Conservation (phyloP, 495 filamentous ascomycete species). For the Pseudotulostoma volvatum region DNA sequence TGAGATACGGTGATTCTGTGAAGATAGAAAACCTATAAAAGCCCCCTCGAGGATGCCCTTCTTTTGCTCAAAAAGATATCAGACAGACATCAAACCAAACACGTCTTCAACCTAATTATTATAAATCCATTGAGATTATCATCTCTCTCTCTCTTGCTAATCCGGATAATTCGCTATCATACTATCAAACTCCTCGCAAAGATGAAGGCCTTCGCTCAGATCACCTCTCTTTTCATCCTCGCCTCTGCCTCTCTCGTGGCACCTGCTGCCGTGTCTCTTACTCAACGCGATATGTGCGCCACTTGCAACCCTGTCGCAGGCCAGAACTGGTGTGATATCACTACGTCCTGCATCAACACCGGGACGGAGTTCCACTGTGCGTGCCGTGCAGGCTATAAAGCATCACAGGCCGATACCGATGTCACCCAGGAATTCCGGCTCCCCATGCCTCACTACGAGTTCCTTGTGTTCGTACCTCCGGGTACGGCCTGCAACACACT, state of each 20-base stretch:
- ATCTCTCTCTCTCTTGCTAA: too few species aligned
- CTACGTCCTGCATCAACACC: constrained; percentile 38
- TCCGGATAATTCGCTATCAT: too few species aligned
- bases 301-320: constrained; percentile 30
- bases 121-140: too few species aligned
- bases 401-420: constrained; percentile 20
- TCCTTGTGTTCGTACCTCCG: constrained; percentile 27
- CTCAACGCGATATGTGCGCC: constrained; percentile 12
- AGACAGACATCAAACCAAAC: too few species aligned
- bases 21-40: too few species aligned
- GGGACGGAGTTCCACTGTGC: constrained; percentile 63
- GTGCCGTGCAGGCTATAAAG: constrained; percentile 51
- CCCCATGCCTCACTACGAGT: constrained; percentile 24
- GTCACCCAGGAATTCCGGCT: constrained; percentile 24
- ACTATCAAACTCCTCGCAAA: not conserved
- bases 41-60: too few species aligned
- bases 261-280: constrained; percentile 10
- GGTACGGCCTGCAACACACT: constrained; percentile 22
- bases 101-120: too few species aligned
- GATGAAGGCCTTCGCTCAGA: constrained; percentile 14
- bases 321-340: constrained; percentile 25
- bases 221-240: constrained; percentile 10
- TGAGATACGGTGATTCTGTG: too few species aligned
- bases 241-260: constrained; percentile 11
- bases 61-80: too few species aligned